phyloP scores from a whole-genome alignment of 1,284 basidiomycete species.

The Pseudozyma sp. region DNA sequence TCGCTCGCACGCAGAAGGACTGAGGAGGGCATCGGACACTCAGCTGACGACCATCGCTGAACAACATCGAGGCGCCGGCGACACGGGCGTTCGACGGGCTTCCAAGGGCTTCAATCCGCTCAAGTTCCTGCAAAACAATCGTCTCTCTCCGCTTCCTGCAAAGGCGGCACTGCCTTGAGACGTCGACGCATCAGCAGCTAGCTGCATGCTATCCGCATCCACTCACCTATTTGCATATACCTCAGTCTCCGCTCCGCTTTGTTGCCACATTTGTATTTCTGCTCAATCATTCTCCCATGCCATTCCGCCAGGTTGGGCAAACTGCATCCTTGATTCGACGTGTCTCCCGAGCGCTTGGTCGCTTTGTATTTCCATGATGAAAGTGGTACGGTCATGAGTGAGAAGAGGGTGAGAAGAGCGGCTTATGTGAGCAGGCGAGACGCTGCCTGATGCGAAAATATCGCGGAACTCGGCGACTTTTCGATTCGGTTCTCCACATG shows the following conservation, averaged over 20 bases:
- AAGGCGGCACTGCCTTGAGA: conserved; percentile 12
- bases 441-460: neutral
- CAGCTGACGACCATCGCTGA: conserved; percentile 30
- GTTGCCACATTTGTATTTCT: conserved; percentile 23
- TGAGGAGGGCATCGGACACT: conserved; percentile 39
- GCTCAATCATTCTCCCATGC: conserved; percentile 11
- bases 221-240: neutral
- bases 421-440: conserved; percentile 20
- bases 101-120: conserved; percentile 33
- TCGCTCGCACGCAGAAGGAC: conserved; percentile 15
- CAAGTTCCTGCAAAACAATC: conserved; percentile 43
- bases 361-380: no score
- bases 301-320: neutral
- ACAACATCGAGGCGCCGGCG: conserved; percentile 13
- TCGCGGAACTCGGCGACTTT: conserved; percentile 16
- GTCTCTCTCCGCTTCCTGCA: conserved; percentile 41
- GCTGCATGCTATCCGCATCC: neutral
- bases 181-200: neutral
- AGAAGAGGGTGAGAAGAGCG: neutral
- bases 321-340: conserved; percentile 6
- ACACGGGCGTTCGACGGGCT: conserved; percentile 3
- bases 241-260: neutral
- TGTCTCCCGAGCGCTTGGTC: neutral
- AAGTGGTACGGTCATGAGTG: neutral
- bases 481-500: conserved; percentile 18